These are phyloP conservation scores for Ceratocystis diversiconidia DNA, from an alignment of 2,329 filamentous ascomycete genomes.

Conservation along the genomic window DNA sequence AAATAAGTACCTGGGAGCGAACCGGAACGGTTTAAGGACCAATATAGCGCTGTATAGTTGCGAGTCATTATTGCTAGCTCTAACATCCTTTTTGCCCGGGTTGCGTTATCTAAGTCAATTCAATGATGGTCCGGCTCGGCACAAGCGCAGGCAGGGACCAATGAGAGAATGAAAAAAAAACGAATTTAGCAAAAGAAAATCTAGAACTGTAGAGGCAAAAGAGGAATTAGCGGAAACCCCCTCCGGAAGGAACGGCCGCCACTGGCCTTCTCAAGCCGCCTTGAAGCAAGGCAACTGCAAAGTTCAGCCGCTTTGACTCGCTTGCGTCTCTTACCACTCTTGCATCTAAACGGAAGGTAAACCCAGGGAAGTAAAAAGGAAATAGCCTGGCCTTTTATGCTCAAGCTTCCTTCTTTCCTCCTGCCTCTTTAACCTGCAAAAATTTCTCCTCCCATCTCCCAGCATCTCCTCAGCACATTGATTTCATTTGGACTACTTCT, in stretches of 20 bases:
- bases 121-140: not conserved
- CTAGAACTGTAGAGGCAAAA: not conserved
- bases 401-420: conserved; percentile 2
- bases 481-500: not conserved
- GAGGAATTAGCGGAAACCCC: not conserved
- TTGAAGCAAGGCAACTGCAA: not conserved
- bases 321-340: not conserved
- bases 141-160: not conserved
- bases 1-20: not conserved
- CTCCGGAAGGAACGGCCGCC: conserved; percentile 11
- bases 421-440: not conserved
- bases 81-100: not conserved
- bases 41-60: not conserved
- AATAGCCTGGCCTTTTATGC: not conserved
- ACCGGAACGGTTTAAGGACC: not conserved
- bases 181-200: not conserved
- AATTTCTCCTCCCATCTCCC: not conserved
- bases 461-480: not conserved
- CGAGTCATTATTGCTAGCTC: not conserved
- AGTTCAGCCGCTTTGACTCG: not conserved
- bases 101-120: not conserved
- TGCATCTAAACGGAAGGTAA: not conserved
- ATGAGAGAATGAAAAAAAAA: not conserved
- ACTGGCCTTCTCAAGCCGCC: conserved; percentile 5
- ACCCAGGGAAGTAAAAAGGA: not conserved